phyloP scores from a whole-genome alignment of 768 basidiomycete genomes.

The Fomitopsis pulvina region DNA sequence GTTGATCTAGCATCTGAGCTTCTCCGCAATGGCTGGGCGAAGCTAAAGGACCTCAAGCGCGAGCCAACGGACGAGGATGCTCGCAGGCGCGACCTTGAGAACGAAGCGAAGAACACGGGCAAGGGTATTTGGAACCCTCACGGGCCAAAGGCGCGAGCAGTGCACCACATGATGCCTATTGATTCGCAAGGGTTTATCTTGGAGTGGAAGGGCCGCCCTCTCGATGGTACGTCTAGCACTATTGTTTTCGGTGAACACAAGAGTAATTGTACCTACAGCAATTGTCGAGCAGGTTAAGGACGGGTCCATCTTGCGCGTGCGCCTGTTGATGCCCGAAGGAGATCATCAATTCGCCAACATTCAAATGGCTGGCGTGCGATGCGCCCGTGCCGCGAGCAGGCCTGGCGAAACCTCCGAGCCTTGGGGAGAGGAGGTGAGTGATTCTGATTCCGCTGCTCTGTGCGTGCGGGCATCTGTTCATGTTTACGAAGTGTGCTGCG shows the following conservation, averaged over 20 bases:
- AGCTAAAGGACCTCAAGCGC: slow-evolving; percentile 80
- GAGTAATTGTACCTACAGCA: slow-evolving; percentile 35
- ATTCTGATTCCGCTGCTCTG: background rate
- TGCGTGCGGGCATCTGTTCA: slow-evolving; percentile 1
- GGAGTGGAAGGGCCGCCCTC: slow-evolving; percentile 85
- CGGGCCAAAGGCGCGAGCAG: slow-evolving; percentile 59
- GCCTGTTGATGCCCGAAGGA: slow-evolving; percentile 81
- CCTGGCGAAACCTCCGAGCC: slow-evolving; percentile 75
- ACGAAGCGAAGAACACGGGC: slow-evolving; percentile 64
- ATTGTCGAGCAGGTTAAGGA: slow-evolving; percentile 93
- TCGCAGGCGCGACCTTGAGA: slow-evolving; percentile 67
- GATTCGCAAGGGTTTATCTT: slow-evolving; percentile 86
- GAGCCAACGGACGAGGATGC: slow-evolving; percentile 77
- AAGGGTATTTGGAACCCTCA: slow-evolving; percentile 86
- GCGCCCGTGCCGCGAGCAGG: slow-evolving; percentile 61
- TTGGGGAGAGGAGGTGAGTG: slow-evolving; percentile 82
- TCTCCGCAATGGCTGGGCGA: slow-evolving; percentile 90
- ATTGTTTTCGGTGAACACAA: background rate
- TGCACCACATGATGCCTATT: slow-evolving; percentile 82
- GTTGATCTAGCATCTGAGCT: slow-evolving; percentile 70
- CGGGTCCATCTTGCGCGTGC: slow-evolving; percentile 83
- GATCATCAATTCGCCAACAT: slow-evolving; percentile 90
- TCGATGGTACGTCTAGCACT: slow-evolving; percentile 59
- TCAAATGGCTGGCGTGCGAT: slow-evolving; percentile 75
- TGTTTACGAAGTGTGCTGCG: background rate